Base-by-base conservation (phyloP, 257 asterid genomes). In the Salvia splendens region DNA sequence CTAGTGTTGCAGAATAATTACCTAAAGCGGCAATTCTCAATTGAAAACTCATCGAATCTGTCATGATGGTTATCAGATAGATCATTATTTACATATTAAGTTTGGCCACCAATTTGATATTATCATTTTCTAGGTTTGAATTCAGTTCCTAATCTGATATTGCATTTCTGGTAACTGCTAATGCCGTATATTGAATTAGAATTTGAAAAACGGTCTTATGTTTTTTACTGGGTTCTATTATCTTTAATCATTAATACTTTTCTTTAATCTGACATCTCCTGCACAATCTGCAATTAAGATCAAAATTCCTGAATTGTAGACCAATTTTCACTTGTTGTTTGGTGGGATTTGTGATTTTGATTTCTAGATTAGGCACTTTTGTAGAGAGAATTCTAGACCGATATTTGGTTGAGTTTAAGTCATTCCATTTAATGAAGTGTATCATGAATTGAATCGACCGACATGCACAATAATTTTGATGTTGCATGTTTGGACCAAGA, bases 81-180 rank as follows among this genome's bases (percentile, higher is more conserved):
- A 40, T 4, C 12, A 24, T 40, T 4, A 38, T 61, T 54, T 47
- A 16, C 51, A 35, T 52, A 6, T 52, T 38, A 48, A 56, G 8
- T 58, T 54, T 33, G 32, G 33, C 32, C 65, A 15, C 60, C 52
- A 63, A 43, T 35, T 35, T 52, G 46, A 35, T 40, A 16, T 35
- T 65, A 32, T 48, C 55, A 48, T 17, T 49, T 65, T 15, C 7
- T 6, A 45, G 58, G 33, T 33, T 57, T 57, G 63, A 28, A 43
- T 12, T 55, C 12, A 46, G 51, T 57, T 71, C 53, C 55, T 61
- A 33, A 28, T 24, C 36, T 50, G 50, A 63, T 71, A 43, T 54
- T 40, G 56, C 65, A 38, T 42, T 51, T 24, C 40, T 7, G 42
- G 49, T 58, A 60, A 70, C 45, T 51, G 46, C 45, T 30, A 15